Base-by-base conservation (phyloP, 768 basidiomycete species). In the Tulasnella sp. region DNA sequence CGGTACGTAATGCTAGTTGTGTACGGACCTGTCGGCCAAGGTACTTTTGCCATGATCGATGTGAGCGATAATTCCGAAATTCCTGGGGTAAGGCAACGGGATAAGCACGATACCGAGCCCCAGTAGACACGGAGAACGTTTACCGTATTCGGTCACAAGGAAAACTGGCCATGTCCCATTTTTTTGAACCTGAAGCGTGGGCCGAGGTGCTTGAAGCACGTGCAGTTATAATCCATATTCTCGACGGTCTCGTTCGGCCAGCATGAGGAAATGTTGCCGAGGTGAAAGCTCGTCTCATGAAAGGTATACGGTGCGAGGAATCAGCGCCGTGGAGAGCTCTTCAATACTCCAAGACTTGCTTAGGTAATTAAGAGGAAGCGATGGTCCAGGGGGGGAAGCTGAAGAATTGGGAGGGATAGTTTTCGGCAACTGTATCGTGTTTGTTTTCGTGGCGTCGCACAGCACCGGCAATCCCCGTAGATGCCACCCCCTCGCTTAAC, bases 1-100 rank as follows among this genome's bases (percentile, higher is more conserved):
- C 34, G 76, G 72, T 78, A 76, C 86, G 90, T 77, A 82, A 92
- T 0, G 34, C 62, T 6, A 3, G 12, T 52, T 52, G 12, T 36
- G 14, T 27, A 68, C 62, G 10, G 1, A 68, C 90, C 95, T 88
- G 83, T 98, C 97, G 8, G 96, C 95, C 79, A 98, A 87, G 5
- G 96, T 98, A 5, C 95, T 96, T 88, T 98, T 99, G 76, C 97
- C 97, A 85, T 98, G 97, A 85, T 98, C 94, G 82, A 98, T 98
- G 85, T 98, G 97, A 1, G 96, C 96, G 84, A 98, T 97, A 82
- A 98, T 96, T 14, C 96, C 97, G 85, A 98, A 96, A 85, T 98
- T 98, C 76, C 87, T 86, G 74, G 31, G 39, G 74, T 10, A 31
- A 58, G 34, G 36, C 52, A n/a, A 27, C 27, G 14, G 18, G 42